Evolutionary conservation across 495 filamentous ascomycete species (phyloP), one percentile per base, ranked within the genome.

Genomic region (Annulohypoxylon moriforme): DNA sequence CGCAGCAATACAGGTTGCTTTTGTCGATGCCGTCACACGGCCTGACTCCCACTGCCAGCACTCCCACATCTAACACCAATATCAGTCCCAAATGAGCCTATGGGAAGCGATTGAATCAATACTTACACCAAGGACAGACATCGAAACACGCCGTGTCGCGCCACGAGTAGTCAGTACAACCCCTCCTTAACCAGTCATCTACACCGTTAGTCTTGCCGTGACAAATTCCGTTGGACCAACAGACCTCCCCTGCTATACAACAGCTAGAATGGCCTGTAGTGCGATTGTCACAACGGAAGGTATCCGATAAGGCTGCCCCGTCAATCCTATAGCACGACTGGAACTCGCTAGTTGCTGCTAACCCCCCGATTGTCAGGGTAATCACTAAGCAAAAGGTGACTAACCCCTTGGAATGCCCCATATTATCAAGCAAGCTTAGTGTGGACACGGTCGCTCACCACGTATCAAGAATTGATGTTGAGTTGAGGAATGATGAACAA

Each of bases 211-310:
- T 65, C 14, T 3, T 8, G 25, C 47, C 61, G 0, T 60, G 36
- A 34, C 68, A 65, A 22, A 71, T 47, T 40, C 68, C 61, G 16
- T 71, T 71, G 3, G 68, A 71, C 61, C 61, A 69, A 14, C 67
- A 69, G 14, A 60, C 38, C 4, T 61, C 14, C 29, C 61, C 61
- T n/a, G 34, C 6, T 3, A 1, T 31, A 29, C 67, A 69, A 14
- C 67, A 69, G 42, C 60, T 33, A 16, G 67, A 69, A 33, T 69
- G 67, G 4, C 60, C 60, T 1, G 60, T 46, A 22, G 67, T 65
- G 7, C 22, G 9, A 40, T 71, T 71, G 20, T 71, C 47, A 16
- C 61, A 71, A 31, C 61, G 42, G 18, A 53, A 56, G 4, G 14
- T 18, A 27, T 11, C 14, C 24, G n/a, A n/a, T n/a, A 59, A 16